Evolutionary conservation across 257 asterid genomes (phyloP).

Genomic region (Solanum stenotomum): DNA sequence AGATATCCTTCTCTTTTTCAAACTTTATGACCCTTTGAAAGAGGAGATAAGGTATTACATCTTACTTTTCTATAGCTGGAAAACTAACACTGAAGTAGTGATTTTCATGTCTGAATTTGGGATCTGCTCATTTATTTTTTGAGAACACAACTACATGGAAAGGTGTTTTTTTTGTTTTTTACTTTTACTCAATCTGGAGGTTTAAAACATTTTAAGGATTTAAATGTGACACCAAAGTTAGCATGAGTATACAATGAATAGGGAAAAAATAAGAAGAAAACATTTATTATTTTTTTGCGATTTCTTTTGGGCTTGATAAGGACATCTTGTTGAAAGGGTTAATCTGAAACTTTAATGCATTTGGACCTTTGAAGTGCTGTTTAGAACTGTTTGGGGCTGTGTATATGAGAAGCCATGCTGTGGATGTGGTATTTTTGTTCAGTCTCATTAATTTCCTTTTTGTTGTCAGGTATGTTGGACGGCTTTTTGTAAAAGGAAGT

Average conservation of each 20-base stretch:
- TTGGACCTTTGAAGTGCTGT: neutral
- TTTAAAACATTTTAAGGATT: neutral
- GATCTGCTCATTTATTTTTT: neutral
- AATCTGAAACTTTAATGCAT: neutral
- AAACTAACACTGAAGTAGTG: neutral
- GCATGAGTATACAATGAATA: neutral
- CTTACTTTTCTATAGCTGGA: conserved; percentile 7
- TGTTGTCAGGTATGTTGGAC: conserved; percentile 50
- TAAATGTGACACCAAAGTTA: neutral
- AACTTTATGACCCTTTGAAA: conserved; percentile 60
- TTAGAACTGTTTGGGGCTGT: neutral
- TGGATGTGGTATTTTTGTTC: neutral
- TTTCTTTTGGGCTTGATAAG: neutral
- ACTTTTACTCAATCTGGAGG: neutral
- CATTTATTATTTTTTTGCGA: neutral
- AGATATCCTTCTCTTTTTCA: conserved; percentile 67
- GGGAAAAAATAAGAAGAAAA: neutral
- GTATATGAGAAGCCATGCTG: neutral
- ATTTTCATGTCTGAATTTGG: neutral
- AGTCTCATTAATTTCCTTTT: neutral
- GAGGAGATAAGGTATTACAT: conserved; percentile 48
- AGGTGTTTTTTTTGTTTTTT: neutral
- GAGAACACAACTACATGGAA: neutral
- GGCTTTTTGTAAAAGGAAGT: conserved; percentile 55
- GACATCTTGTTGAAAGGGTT: neutral